Evolutionary conservation across 2,329 filamentous ascomycete genomes (phyloP).

Genomic region (Sclerotinia nivalis): DNA sequence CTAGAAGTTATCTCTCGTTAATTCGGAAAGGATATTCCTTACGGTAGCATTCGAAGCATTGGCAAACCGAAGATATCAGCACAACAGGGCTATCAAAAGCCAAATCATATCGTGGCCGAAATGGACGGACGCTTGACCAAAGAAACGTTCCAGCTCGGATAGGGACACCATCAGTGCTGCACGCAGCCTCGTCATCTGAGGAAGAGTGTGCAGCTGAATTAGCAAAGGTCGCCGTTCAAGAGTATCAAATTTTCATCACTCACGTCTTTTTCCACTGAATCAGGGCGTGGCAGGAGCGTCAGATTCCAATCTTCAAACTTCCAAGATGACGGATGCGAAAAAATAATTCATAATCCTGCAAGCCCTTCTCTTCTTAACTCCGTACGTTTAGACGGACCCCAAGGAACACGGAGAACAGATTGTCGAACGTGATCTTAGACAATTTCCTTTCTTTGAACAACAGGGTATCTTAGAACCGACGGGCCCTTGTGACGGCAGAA

Average conservation of each 20-base stretch:
- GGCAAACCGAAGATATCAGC: background rate
- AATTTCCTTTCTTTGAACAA: background rate
- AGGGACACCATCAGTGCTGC: slow-evolving; percentile 20
- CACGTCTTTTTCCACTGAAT: background rate
- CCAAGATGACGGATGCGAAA: background rate
- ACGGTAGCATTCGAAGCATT: background rate
- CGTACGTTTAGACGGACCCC: background rate
- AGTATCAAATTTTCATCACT: background rate
- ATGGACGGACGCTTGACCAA: slow-evolving; percentile 12
- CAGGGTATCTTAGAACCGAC: slow-evolving; percentile 1
- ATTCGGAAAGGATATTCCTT: slow-evolving; percentile 12
- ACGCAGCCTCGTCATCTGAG: slow-evolving; percentile 13
- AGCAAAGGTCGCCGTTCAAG: background rate
- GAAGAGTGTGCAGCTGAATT: slow-evolving; percentile 8
- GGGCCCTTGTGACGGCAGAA: slow-evolving; percentile 9
- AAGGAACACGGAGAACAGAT: slow-evolving; percentile 6
- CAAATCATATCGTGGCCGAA: background rate
- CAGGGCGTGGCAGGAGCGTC: slow-evolving; percentile 2
- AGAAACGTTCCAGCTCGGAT: slow-evolving; percentile 18
- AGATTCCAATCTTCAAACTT: background rate
- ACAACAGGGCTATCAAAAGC: background rate
- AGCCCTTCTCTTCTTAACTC: background rate
- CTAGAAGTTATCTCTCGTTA: background rate
- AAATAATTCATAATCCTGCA: background rate
- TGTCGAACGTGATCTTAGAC: slow-evolving; percentile 15